Conservation (phyloP, 169 alveolate genomes). For the Ichthyophthirius multifiliis region DNA sequence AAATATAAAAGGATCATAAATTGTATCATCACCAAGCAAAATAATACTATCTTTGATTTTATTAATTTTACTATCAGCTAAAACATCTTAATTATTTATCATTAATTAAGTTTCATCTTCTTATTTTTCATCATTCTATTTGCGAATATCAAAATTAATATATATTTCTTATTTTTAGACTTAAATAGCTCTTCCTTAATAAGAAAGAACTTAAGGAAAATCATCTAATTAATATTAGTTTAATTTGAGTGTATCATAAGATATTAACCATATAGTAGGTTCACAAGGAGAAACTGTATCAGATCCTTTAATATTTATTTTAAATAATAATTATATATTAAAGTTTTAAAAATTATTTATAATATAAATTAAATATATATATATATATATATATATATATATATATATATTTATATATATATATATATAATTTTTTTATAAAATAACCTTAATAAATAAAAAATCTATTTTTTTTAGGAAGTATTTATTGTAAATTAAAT, state of each 20-base stretch:
- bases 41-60: conserved; percentile 3
- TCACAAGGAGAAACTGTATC: conserved; percentile 8
- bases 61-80: not conserved
- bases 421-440: too few species aligned
- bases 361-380: not conserved
- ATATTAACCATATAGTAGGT: conserved; percentile 1
- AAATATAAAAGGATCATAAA: not conserved
- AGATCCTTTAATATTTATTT: too few species aligned
- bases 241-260: not conserved
- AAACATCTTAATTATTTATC: not conserved
- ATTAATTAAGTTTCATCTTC: not conserved
- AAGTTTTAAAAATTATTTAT: not conserved
- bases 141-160: not conserved
- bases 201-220: not conserved
- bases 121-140: not conserved
- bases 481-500: not conserved
- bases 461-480: not conserved
- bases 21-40: not conserved
- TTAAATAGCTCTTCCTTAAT: not conserved
- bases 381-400: too few species aligned
- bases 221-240: not conserved
- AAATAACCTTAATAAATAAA: not conserved
- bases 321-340: not conserved
- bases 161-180: not conserved
- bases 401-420: too few species aligned